Evolutionary conservation across 2,329 filamentous ascomycete genomes (phyloP), one percentile per base, ranked within the genome.

Genomic region (Ascochyta pisi): DNA sequence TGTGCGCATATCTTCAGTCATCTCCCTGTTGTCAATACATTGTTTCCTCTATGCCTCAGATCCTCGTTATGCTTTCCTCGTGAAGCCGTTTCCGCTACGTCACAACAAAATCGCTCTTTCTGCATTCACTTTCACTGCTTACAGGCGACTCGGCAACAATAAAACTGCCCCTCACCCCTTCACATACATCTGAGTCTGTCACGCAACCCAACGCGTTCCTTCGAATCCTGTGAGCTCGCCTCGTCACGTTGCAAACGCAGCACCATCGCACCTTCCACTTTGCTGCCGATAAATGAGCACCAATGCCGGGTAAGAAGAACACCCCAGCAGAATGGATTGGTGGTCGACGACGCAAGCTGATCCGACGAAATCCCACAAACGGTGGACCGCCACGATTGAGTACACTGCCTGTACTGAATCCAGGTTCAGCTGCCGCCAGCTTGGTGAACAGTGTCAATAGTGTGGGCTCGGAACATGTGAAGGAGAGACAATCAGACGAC

Each of bases 281-380:
- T 26, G 22, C 10, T 19, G 27, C 16, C 26, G 31, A 24, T 27
- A 38, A 10, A 19, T 22, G 3, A 10, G 12, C 26, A 7, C 38
- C 37, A 13, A 57, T 57, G 54, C 26, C 54, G 26, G 48, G 39
- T 16, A 22, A 23, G n/a, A 52, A 49, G 33, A 57, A 22, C 29
- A 45, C 33, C 7, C 37, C 47, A 35, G 12, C 34, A 8, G 44
- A 52, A 23, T 50, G 52, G 41, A 54, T 63, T 24, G 60, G 54
- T 15, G 55, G 61, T 15, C 62, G 62, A 44, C 62, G 65, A 48
- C 62, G 64, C 49, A 65, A 65, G 29, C 50, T 65, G 34, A 33
- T 49, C 6, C 69, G 67, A 37, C 58, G 62, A 31, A 57, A 63
- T 24, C 46, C 50, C 12, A 31, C 44, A 35, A 52, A 39, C 27